A percentile compares a stretch with the other conserved stretches of the same genome.
phyloP scores from a whole-genome alignment of 2,329 filamentous ascomycete species.

The Diaporthe sp. region DNA sequence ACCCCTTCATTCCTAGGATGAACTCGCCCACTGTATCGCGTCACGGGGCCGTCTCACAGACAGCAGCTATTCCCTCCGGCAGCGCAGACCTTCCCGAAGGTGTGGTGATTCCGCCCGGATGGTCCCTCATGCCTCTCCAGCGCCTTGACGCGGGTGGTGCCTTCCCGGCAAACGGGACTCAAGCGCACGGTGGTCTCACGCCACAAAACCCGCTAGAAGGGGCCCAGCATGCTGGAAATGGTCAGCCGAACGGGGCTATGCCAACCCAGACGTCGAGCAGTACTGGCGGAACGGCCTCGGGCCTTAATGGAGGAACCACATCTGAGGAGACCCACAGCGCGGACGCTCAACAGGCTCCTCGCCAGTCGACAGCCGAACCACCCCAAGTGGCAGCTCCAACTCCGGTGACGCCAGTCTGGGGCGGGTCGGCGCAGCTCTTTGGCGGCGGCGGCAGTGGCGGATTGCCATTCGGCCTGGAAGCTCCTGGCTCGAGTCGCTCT shows the following conservation, averaged over 20 bases:
- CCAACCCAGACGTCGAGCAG: constrained; percentile 6
- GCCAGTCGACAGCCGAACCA: constrained; percentile 24
- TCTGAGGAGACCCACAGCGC: constrained; percentile 14
- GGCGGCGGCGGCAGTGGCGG: constrained; percentile 46
- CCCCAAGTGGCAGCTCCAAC: constrained; percentile 59
- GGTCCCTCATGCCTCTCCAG: constrained; percentile 74
- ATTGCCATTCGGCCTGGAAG: constrained; percentile 43
- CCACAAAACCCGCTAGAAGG: constrained; percentile 36
- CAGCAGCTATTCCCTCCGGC: constrained; percentile 68
- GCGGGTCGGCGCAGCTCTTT: constrained; percentile 63
- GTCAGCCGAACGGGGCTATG: neutral
- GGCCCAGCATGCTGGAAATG: constrained; percentile 31
- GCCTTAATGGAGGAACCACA: neutral
- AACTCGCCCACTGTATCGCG: constrained; percentile 59
- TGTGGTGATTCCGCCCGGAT: constrained; percentile 73
- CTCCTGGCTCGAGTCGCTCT: constrained; percentile 31
- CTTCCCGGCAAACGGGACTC: constrained; percentile 5
- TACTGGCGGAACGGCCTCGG: neutral
- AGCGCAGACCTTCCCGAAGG: constrained; percentile 73
- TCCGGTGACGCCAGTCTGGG: constrained; percentile 64
- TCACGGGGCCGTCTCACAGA: constrained; percentile 59
- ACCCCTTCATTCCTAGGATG: constrained; percentile 49
- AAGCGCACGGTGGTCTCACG: constrained; percentile 5
- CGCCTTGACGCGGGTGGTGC: constrained; percentile 52
- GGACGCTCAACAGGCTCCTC: constrained; percentile 32